Base-by-base conservation (phyloP, 75 land plant genomes). In the Selaginella moellendorffii region DNA sequence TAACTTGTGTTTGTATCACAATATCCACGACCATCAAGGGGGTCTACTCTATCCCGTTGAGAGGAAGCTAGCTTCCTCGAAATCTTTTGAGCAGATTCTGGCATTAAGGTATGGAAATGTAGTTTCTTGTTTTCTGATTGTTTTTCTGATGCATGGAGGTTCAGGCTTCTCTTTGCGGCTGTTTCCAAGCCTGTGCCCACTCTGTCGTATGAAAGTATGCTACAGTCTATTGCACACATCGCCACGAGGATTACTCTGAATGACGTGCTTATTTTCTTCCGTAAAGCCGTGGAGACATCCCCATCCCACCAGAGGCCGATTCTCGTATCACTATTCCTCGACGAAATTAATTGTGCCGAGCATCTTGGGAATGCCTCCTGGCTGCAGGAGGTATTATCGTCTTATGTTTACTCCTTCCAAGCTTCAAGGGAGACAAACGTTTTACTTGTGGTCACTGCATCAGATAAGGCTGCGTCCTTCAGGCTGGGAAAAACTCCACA, bases 101-200 rank as follows among this genome's bases (percentile, higher is more conserved):
- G 46, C 46, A 5, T 36, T 36, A 36, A 36, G 46, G 46, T 36
- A 36, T 36, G 46, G 46, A 36, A 36, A 36, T 36, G 14, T 36
- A 36, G 46, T 36, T 36, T 36, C 14, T 14, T 14, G 46, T 5
- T 36, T 36, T 36, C 14, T 36, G 46, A 36, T 5, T 36, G 46
- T 36, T 36, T n/a, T 36, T 36, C 46, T 36, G 46, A 36, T 36
- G 46, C 46, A 5, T 36, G 46, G 46, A 36, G 14, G 46, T n/a
- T 36, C 46, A 36, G 46, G 46, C 46, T 36, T 36, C 46, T 36
- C 46, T 36, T 36, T 36, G 46, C 46, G 46, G 46, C 46, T 36
- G 46, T 36, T 36, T 36, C 46, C 46, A 14, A 36, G 46, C 46
- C 46, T 36, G 46, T 36, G 46, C 46, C 46, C 46, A 36, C 46